phyloP scores from a whole-genome alignment of 768 basidiomycete species.

The Psilocybe azurescens region DNA sequence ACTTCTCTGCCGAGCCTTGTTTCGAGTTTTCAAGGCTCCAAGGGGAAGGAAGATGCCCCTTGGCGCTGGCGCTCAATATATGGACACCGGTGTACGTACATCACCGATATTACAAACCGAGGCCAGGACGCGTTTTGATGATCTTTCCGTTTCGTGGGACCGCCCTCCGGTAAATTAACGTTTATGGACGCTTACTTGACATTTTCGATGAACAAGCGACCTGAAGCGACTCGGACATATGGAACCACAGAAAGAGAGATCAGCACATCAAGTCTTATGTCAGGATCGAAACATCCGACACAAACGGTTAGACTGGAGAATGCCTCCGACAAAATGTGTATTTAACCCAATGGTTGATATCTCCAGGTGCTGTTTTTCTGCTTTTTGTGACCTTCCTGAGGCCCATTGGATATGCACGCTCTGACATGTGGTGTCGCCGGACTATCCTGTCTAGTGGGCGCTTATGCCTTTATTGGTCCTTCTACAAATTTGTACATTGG shows the following conservation, averaged over 20 bases:
- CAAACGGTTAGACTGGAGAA: background rate
- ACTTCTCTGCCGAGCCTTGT: no score
- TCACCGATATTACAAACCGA: background rate
- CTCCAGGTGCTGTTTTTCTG: background rate
- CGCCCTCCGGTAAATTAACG: background rate
- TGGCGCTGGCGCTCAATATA: background rate
- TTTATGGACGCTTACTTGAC: background rate
- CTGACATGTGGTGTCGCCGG: slow-evolving; percentile 8
- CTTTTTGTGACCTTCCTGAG: background rate
- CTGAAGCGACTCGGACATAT: background rate
- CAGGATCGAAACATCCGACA: background rate
- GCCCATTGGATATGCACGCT: background rate
- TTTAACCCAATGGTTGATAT: background rate
- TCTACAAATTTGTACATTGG: slow-evolving; percentile 40
- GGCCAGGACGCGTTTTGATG: background rate
- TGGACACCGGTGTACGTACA: background rate
- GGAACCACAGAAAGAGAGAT: background rate
- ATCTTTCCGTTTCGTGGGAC: background rate
- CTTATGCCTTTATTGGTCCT: slow-evolving; percentile 24
- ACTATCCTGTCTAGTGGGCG: background rate
- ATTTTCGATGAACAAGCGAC: no score
- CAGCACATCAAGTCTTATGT: background rate
- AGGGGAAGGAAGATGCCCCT: no score
- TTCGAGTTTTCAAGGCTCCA: no score
- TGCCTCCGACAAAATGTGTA: background rate